Base-by-base conservation (phyloP, 2,329 filamentous ascomycete species). In the Aspergillus ochraceus region DNA sequence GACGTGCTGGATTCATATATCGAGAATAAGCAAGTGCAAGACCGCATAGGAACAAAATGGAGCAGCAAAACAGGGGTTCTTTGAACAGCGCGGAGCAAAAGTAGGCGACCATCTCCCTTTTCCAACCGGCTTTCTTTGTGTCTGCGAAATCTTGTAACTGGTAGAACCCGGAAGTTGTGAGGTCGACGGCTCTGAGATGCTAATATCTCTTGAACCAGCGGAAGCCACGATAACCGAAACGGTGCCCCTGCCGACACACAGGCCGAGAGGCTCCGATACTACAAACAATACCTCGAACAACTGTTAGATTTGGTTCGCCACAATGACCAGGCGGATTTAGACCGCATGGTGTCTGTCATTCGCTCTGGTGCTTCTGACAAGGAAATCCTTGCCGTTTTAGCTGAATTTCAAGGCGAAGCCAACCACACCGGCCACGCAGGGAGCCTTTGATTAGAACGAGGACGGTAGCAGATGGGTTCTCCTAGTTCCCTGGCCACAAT, bases 331-430 rank as follows among this genome's bases (percentile, higher is more conserved):
- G 65, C 63, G n/a, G 55, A 62, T 1, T 64, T 74, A 4, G 51
- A 62, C 19, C 66, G 52, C 29, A 49, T 74, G 54, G 57, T 74
- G 49, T 57, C 64, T 26, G 53, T 65, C 22, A 71, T 74, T 47
- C 72, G 71, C 32, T 65, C 70, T 14, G 70, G 71, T 19, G 71
- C 68, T 9, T 71, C 71, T 6, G 60, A 71, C 11, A 54, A 65
- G 50, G 61, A 70, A 17, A 70, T 74, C 17, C 66, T 68, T 47
- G 54, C 57, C 6, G 56, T 58, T 4, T 52, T 74, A 52, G 60
- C 66, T 20, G 60, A 61, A 30, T 29, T 62, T 12, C 55, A 55
- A 32, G 49, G 47, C 6, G 60, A 32, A 39, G 32, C 14, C 17
- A 22, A 32, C 54, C 42, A 14, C 24, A 19, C 36, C 19, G 29